Conservation (phyloP, 23 red algal genomes). For the Gracilaria vermiculophylla region DNA sequence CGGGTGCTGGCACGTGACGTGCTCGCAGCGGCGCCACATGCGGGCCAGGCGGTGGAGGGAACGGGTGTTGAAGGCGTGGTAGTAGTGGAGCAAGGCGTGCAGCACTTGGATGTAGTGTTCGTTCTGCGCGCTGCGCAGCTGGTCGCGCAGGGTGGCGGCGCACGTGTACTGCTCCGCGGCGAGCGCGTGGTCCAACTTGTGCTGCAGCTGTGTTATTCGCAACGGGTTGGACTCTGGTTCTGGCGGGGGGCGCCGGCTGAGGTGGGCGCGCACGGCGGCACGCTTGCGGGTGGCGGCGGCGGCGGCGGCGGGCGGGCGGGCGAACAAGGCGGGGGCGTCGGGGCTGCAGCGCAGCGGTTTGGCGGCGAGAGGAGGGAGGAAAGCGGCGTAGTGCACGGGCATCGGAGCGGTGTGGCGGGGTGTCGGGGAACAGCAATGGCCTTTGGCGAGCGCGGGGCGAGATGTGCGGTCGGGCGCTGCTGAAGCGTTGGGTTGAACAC, state of each 20-base stretch:
- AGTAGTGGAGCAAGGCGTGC: slow-evolving; percentile 31
- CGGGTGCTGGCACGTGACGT: slow-evolving; percentile 46
- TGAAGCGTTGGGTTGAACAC: neutral
- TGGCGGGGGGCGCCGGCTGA: neutral
- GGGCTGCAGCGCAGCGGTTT: neutral
- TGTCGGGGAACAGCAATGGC: no score
- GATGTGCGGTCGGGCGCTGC: neutral
- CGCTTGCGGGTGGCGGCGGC: neutral
- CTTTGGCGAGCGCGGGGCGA: no score
- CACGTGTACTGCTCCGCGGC: slow-evolving; percentile 23
- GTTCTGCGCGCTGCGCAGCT: slow-evolving; percentile 26
- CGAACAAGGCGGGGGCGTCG: neutral
- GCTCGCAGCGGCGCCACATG: neutral
- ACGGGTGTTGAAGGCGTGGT: slow-evolving; percentile 43
- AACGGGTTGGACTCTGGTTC: neutral
- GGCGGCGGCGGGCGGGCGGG: neutral
- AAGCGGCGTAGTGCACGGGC: neutral
- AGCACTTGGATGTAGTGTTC: slow-evolving; percentile 35
- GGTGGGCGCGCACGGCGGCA: neutral
- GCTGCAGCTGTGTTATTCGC: slow-evolving; percentile 31
- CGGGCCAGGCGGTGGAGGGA: slow-evolving; percentile 6
- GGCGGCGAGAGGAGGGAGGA: neutral
- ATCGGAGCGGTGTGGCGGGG: no score
- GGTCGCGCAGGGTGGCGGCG: slow-evolving; percentile 23
- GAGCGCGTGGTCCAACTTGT: slow-evolving; percentile 33